Conservation (phyloP, 495 filamentous ascomycete genomes). For the Podospora fimiseda region DNA sequence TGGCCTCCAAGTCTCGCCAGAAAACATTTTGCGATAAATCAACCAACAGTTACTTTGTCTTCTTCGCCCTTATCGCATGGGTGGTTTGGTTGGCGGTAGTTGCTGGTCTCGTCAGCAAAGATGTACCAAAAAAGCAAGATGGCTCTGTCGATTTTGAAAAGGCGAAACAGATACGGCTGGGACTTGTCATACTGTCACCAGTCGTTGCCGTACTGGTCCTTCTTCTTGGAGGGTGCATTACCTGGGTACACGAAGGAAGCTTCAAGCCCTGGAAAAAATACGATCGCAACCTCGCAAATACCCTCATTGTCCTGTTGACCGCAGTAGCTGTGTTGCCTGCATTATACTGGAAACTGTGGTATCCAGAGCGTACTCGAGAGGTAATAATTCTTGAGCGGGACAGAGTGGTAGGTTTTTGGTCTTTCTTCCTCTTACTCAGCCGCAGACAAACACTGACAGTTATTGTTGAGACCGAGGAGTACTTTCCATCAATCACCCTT, state of each 20-base stretch:
- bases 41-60: too few relatives aligned
- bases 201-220: too few relatives aligned
- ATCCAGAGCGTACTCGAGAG: background rate
- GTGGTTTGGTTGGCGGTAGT: too few relatives aligned
- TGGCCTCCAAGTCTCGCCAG: too few relatives aligned
- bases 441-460: too few relatives aligned
- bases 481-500: slow-evolving; percentile 12
- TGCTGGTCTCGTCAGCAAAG: too few relatives aligned
- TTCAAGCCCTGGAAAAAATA: background rate
- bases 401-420: slow-evolving; percentile 5
- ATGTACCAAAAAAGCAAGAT: too few relatives aligned
- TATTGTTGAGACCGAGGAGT: background rate
- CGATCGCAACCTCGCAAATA: slow-evolving; percentile 4
- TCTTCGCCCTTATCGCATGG: too few relatives aligned
- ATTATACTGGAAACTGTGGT: slow-evolving; percentile 6
- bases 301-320: slow-evolving; percentile 6
- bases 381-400: slow-evolving; percentile 2
- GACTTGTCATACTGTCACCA: too few relatives aligned
- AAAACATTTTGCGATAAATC: too few relatives aligned
- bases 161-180: too few relatives aligned
- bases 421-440: background rate
- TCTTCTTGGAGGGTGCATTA: background rate
- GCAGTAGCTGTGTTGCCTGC: background rate
- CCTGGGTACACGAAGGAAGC: background rate
- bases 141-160: too few relatives aligned